phyloP scores from a whole-genome alignment of 2,329 filamentous ascomycete species.

The Zasmidium angulare region DNA sequence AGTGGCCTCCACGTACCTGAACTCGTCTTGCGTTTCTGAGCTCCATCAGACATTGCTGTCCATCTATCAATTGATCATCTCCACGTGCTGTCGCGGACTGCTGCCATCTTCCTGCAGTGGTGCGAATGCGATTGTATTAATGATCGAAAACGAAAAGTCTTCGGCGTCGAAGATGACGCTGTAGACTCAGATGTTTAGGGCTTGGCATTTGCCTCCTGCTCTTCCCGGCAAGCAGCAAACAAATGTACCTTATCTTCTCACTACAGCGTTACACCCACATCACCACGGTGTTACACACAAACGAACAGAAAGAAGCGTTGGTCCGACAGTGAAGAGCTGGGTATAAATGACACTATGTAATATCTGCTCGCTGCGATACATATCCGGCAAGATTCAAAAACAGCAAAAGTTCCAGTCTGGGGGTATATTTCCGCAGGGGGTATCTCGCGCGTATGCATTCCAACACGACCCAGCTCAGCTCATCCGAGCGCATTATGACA shows the following conservation, averaged over 20 bases:
- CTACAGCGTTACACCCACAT: too few relatives aligned
- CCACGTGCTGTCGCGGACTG: neutral
- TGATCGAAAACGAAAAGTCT: neutral
- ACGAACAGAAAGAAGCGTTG: too few relatives aligned
- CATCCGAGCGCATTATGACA: neutral
- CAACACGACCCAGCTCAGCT: neutral
- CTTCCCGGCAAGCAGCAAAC: too few relatives aligned
- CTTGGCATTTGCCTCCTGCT: too few relatives aligned
- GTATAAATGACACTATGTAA: neutral
- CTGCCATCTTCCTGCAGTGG: neutral
- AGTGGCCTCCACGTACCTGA: slow-evolving; percentile 40
- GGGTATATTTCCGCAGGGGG: slow-evolving; percentile 14
- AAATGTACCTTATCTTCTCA: too few relatives aligned
- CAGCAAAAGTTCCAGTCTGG: slow-evolving; percentile 18
- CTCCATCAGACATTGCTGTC: slow-evolving; percentile 54
- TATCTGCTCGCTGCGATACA: neutral
- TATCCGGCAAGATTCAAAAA: slow-evolving; percentile 2
- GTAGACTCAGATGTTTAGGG: too few relatives aligned
- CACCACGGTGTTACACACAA: too few relatives aligned
- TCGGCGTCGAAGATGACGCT: neutral
- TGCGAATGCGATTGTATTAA: neutral
- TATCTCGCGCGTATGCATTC: neutral
- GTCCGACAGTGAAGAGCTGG: neutral
- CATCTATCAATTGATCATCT: neutral
- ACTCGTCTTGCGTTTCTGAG: slow-evolving; percentile 50